Conservation (phyloP, 495 filamentous ascomycete species). For the Daldinia decipiens region DNA sequence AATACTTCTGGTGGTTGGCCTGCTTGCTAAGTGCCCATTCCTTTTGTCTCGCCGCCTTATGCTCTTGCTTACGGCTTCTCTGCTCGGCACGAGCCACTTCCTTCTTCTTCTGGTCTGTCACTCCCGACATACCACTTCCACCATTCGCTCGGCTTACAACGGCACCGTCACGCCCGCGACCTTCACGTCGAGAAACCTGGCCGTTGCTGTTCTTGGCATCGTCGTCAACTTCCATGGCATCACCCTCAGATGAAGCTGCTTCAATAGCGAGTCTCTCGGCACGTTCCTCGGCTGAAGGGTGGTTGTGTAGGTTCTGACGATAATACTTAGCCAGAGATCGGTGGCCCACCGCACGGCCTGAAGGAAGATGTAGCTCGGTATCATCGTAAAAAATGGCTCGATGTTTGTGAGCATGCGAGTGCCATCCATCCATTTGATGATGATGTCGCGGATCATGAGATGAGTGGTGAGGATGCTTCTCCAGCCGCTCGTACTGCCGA, state of each 20-base stretch:
- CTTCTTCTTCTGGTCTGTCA: constrained; percentile 73
- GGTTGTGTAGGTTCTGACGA: constrained; percentile 88
- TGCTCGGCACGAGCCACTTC: constrained; percentile 72
- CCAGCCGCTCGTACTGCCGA: constrained; percentile 68
- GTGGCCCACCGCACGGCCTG: constrained; percentile 89
- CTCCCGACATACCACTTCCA: constrained; percentile 79
- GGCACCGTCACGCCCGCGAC: constrained; percentile 64
- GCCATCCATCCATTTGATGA: constrained; percentile 74
- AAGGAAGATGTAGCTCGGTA: constrained; percentile 92
- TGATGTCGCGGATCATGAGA: constrained; percentile 71
- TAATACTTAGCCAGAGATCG: constrained; percentile 86
- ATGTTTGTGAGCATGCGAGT: constrained; percentile 73
- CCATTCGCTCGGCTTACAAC: constrained; percentile 70
- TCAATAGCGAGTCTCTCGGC: constrained; percentile 66
- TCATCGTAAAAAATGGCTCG: constrained; percentile 87
- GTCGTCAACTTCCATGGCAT: constrained; percentile 47
- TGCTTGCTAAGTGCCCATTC: constrained; percentile 45
- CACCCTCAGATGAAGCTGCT: constrained; percentile 51
- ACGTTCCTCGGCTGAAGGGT: constrained; percentile 76
- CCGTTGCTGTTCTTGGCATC: constrained; percentile 42
- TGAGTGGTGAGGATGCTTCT: constrained; percentile 72
- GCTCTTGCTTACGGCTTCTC: constrained; percentile 69
- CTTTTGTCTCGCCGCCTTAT: constrained; percentile 54
- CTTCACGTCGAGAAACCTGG: constrained; percentile 52
- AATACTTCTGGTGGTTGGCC: constrained; percentile 49